Conservation (phyloP, 2,329 filamentous ascomycete species). For the Aureobasidium pullulans region DNA sequence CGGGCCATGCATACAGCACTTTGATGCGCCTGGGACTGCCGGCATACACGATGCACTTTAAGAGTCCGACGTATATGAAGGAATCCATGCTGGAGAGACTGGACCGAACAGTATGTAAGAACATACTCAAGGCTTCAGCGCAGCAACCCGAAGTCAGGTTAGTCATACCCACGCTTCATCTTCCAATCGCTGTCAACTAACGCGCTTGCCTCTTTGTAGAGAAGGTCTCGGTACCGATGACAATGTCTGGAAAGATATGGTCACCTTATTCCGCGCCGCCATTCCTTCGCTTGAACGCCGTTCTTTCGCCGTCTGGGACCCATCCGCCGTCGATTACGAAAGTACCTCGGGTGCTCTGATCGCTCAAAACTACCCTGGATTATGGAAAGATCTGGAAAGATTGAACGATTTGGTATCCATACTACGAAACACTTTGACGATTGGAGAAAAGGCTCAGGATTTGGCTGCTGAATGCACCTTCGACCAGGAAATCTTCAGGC, state of each 20-base stretch:
- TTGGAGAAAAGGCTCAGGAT: conserved; percentile 55
- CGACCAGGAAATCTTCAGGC: conserved; percentile 53
- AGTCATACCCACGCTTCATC: conserved; percentile 9
- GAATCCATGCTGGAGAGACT: conserved; percentile 52
- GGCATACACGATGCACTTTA: conserved; percentile 52
- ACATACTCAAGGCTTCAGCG: conserved; percentile 52
- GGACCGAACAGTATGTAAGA: conserved; percentile 47
- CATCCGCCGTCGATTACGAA: conserved; percentile 49
- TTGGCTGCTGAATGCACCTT: conserved; percentile 53
- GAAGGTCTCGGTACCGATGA: conserved; percentile 50
- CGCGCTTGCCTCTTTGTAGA: conserved; percentile 26
- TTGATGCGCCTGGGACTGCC: conserved; percentile 39
- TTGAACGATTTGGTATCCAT: conserved; percentile 57
- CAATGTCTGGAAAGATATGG: conserved; percentile 54
- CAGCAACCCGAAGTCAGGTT: conserved; percentile 49
- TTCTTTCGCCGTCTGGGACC: conserved; percentile 54
- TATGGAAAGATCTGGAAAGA: conserved; percentile 56
- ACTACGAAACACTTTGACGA: conserved; percentile 54
- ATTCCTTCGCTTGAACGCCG: conserved; percentile 55
- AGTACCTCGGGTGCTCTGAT: conserved; percentile 54
- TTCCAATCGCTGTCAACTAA: neutral
- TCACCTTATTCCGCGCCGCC: conserved; percentile 50
- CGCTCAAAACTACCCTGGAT: conserved; percentile 49
- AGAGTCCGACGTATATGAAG: conserved; percentile 52
- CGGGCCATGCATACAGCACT: conserved; percentile 32